Conservation (phyloP, 257 asterid species). For the Capsicum chinense region DNA sequence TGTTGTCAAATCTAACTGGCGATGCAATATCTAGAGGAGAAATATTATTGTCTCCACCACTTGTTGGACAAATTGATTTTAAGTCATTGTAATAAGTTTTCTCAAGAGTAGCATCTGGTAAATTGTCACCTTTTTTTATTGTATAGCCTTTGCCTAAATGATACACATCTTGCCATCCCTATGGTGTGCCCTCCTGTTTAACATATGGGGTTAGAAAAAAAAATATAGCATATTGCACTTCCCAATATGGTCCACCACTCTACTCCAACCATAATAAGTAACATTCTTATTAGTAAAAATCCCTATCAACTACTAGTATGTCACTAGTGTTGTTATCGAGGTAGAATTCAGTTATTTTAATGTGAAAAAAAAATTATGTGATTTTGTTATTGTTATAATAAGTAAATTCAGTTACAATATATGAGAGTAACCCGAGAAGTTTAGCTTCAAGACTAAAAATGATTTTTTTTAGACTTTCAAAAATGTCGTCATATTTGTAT, state of each 20-base stretch:
- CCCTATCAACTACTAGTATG: neutral
- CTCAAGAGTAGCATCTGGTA: slow-evolving; percentile 65
- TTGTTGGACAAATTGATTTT: slow-evolving; percentile 59
- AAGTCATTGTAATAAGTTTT: slow-evolving; percentile 55
- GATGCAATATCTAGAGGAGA: slow-evolving; percentile 72
- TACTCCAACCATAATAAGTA: slow-evolving; percentile 33
- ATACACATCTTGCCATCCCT: slow-evolving; percentile 75
- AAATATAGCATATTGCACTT: slow-evolving; percentile 44
- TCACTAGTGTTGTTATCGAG: neutral
- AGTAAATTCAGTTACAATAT: too few relatives aligned
- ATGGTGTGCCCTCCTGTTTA: slow-evolving; percentile 73
- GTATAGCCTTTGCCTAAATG: slow-evolving; percentile 73
- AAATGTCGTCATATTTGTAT: neutral
- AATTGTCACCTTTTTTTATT: slow-evolving; percentile 68
- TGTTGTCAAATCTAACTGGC: slow-evolving; percentile 73
- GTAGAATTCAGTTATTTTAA: too few relatives aligned
- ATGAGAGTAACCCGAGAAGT: too few relatives aligned
- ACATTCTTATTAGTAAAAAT: slow-evolving; percentile 18
- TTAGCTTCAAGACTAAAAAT: too few relatives aligned
- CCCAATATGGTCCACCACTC: slow-evolving; percentile 95
- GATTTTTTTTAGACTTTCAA: neutral
- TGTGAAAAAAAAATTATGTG: too few relatives aligned
- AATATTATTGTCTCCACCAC: slow-evolving; percentile 70
- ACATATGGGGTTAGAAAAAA: neutral
- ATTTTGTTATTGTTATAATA: too few relatives aligned